Base-by-base conservation (phyloP, 2,329 filamentous ascomycete genomes). In the Pseudocercospora crystallina region DNA sequence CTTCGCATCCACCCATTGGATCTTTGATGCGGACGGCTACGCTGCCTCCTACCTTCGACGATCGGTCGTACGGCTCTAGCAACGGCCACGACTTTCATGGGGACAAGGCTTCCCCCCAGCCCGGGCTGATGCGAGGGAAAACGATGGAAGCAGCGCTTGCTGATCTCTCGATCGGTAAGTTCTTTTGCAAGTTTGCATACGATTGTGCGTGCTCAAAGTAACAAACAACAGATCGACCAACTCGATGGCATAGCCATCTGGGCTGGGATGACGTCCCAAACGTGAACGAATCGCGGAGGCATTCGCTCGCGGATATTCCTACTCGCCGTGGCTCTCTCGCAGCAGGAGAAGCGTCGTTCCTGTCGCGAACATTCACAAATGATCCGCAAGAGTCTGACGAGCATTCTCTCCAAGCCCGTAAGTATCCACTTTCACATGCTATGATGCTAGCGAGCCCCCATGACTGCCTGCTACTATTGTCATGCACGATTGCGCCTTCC, bases 241-340 rank as follows among this genome's bases (percentile, higher is more conserved):
- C 64, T 20, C 80, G 82, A 54, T 90, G 86, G 86, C 85, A 87
- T 58, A 86, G 80, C 60, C 83, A 84, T 5, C 76, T 84, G n/a
- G 83, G 81, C 1, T 87, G 88, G 65, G 79, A 80, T 38, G 77
- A 79, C 12, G 59, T 81, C 17, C 76, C 75, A 3, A 85, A 88
- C 54, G 75, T 83, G 29, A 82, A 85, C 10, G 86, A 90, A 62
- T 90, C 87, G 61, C 81, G 89, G 52, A 83, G 89, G 26, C 89
- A 92, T 69, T 92, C 89, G 1, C 89, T 94, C 65, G 89, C 75
- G 11, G 73, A 71, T 41, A 69, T 70, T 20, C 68, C 67, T 2
- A 70, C 68, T 8, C 61, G 68, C 12, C 64, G 68, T 14, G 66
- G 66, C 10, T 70, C 68, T 12, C 56, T 69, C n/a, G 65, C 58